Evolutionary conservation across 306 rosid species (phyloP), one percentile per base, ranked within the genome.

Genomic region (Purshia tridentata): DNA sequence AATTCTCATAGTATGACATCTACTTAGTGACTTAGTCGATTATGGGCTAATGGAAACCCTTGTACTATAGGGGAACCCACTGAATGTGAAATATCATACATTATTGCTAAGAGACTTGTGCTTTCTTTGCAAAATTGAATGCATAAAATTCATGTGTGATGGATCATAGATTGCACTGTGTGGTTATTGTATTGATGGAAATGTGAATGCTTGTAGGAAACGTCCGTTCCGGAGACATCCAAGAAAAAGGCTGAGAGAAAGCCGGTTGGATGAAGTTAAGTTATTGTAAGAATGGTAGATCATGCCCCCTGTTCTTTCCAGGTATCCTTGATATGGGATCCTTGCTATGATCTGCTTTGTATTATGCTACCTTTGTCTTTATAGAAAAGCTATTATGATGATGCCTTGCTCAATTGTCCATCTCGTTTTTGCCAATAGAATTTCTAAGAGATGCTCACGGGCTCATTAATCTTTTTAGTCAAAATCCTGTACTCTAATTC

Each of bases 301-400:
- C 89, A 72, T 75, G 73, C 67, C 41, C 58, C 47, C 67, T 67
- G 73, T 75, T 79, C 80, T 74, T 83, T 70, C 65, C 75, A 47
- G 87, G 90, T 70, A 74, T 85, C 87, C 72, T 42, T 44, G 75
- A 29, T 29, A 29, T 22, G 88, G 83, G 91, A 74, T 76, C 80
- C 81, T 80, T 72, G 86, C 74, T 74, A 67, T 84, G 88, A 84
- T 87, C 89, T 85, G 83, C 92, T 84, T 76, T 91, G 92, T 91
- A 87, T 70, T 59, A 88, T 91, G 91, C 78, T 77, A 87, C 82
- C 84, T 73, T 80, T 84, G 74, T 82, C 87, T 76, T 78, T 67
- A 84, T 62, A 85, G 89, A 81, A 87, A 87, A 85, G 73, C 76
- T 79, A 78, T 76, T 72, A 79, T 81, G 72, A 56, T 76, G 68